Evolutionary conservation across 179 eudicot species (phyloP).

Genomic region (Vitellaria paradoxa): DNA sequence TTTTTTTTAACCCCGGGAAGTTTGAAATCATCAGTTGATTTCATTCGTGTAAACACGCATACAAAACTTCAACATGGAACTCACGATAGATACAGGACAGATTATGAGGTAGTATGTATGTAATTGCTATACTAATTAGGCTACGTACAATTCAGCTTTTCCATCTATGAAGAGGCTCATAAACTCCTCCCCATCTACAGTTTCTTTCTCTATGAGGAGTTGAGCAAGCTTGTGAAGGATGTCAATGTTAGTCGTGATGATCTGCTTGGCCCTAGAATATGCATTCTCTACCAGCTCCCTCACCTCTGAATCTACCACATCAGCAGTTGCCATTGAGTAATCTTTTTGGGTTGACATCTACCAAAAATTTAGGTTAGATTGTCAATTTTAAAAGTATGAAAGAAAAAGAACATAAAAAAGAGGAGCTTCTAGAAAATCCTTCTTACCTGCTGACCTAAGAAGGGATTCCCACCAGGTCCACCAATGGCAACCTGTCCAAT

Average conservation of each 20-base stretch:
- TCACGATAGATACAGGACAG: too few species aligned
- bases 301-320: conserved; percentile 82
- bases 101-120: too few species aligned
- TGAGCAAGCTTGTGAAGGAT: conserved; percentile 91
- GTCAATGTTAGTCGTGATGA: conserved; percentile 74
- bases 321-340: conserved; percentile 97
- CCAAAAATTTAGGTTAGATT: not conserved
- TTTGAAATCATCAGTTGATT: too few species aligned
- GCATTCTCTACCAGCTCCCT: conserved; percentile 87
- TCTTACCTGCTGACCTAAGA: conserved; percentile 84
- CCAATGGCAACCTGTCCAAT: conserved; percentile 91
- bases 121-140: conserved; percentile 24
- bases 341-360: conserved; percentile 94
- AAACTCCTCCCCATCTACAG: conserved; percentile 94
- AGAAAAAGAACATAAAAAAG: too few species aligned
- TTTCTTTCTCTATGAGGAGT: conserved; percentile 90
- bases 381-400: not conserved
- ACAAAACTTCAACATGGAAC: too few species aligned
- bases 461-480: conserved; percentile 88
- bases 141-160: conserved; percentile 73
- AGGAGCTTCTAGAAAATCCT: too few species aligned
- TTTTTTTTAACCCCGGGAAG: too few species aligned
- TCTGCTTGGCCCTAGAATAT: conserved; percentile 64
- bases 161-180: conserved; percentile 99
- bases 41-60: too few species aligned